A percentile compares a stretch with the other conserved stretches of the same genome.
Evolutionary conservation across 257 asterid genomes (phyloP).

Genomic region (Dorcoceras hygrometricum): DNA sequence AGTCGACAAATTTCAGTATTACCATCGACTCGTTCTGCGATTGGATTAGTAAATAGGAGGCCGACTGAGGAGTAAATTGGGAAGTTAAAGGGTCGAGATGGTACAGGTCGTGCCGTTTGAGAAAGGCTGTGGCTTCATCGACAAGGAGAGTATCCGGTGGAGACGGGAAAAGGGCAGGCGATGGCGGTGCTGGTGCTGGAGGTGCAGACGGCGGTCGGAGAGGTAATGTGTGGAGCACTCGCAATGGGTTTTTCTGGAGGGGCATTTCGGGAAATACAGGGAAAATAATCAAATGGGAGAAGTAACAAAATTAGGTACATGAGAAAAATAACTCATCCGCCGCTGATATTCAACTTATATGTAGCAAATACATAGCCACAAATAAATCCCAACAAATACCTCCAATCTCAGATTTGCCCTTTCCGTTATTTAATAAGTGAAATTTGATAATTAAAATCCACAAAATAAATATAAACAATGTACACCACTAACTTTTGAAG

Average conservation of each 20-base stretch:
- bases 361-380: too few species aligned
- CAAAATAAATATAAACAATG: too few species aligned
- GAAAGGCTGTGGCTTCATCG: slow-evolving; percentile 52
- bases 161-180: slow-evolving; percentile 33
- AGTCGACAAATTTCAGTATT: slow-evolving; percentile 51
- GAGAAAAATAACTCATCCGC: too few species aligned
- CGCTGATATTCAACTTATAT: too few species aligned
- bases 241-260: slow-evolving; percentile 35
- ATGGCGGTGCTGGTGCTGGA: slow-evolving; percentile 24
- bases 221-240: slow-evolving; percentile 36
- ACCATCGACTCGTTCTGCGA: slow-evolving; percentile 45
- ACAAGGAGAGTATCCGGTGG: slow-evolving; percentile 44
- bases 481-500: too few species aligned
- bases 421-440: too few species aligned
- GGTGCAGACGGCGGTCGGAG: slow-evolving; percentile 19
- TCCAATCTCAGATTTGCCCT: too few species aligned
- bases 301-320: neutral
- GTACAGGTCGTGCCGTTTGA: slow-evolving; percentile 47
- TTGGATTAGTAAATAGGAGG: slow-evolving; percentile 62
- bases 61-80: slow-evolving; percentile 61
- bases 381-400: too few species aligned
- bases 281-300: neutral
- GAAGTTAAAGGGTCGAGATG: slow-evolving; percentile 48
- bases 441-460: too few species aligned
- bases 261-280: slow-evolving; percentile 38